Conservation (phyloP, 805 yeast species). For the Lipomyces lipofer region DNA sequence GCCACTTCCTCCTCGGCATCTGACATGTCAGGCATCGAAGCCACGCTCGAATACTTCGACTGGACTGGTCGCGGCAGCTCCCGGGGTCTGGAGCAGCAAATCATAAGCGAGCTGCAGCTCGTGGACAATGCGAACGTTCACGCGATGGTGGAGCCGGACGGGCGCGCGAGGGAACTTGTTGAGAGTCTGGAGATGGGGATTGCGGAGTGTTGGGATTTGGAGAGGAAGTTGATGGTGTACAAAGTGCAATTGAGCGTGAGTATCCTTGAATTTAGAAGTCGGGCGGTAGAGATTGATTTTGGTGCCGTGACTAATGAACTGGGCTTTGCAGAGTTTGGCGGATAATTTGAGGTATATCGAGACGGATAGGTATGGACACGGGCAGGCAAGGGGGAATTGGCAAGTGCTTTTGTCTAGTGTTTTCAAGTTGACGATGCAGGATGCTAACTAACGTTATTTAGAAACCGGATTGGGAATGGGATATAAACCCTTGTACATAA, state of each 20-base stretch:
- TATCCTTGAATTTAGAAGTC: background rate
- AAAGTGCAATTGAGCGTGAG: slow-evolving; percentile 20
- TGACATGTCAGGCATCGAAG: slow-evolving; percentile 49
- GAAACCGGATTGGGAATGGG: no score
- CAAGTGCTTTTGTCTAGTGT: no score
- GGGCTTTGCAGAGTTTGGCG: slow-evolving; percentile 6
- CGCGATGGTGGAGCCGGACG: slow-evolving; percentile 53
- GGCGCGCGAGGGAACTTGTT: slow-evolving; percentile 47
- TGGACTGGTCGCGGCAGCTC: slow-evolving; percentile 75
- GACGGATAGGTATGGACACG: no score
- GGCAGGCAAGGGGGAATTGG: no score
- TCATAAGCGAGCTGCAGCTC: slow-evolving; percentile 57
- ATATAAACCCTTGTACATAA: no score
- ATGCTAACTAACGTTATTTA: no score
- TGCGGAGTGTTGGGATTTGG: slow-evolving; percentile 56
- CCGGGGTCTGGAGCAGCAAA: slow-evolving; percentile 54
- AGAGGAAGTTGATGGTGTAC: slow-evolving; percentile 49
- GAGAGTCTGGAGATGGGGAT: slow-evolving; percentile 48
- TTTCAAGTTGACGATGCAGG: no score
- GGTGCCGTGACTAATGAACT: no score
- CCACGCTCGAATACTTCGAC: slow-evolving; percentile 70
- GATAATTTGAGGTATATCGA: slow-evolving; percentile 16
- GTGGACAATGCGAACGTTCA: slow-evolving; percentile 65
- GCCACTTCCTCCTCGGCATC: slow-evolving; percentile 15
- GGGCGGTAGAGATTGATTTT: no score